Evolutionary conservation across 306 rosid species (phyloP).

Genomic region (Vachellia collinsii): DNA sequence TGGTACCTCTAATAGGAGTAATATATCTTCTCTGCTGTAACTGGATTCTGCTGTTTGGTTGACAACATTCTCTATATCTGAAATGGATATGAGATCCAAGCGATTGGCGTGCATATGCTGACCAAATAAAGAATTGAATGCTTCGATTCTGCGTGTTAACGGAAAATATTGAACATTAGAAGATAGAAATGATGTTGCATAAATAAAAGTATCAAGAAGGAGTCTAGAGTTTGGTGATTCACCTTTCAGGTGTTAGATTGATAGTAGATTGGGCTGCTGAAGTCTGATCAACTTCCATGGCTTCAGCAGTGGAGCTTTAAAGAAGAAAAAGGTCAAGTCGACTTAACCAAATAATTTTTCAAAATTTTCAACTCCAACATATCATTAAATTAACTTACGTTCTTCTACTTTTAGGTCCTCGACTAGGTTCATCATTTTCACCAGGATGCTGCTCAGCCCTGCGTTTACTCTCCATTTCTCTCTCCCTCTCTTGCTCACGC

Average conservation of each 20-base stretch:
- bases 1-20: constrained; percentile 70
- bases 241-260: constrained; percentile 78
- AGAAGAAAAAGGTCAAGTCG: constrained; percentile 2
- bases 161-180: constrained; percentile 21
- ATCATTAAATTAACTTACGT: constrained; percentile 49
- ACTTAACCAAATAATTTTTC: constrained; percentile 27
- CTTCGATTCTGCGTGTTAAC: constrained; percentile 62
- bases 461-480: constrained; percentile 69
- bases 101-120: constrained; percentile 85
- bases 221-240: constrained; percentile 12
- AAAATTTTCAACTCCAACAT: constrained; percentile 19
- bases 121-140: constrained; percentile 75
- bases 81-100: constrained; percentile 66
- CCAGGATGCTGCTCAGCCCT: constrained; percentile 50
- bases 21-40: constrained; percentile 65
- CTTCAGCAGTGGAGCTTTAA: constrained; percentile 58
- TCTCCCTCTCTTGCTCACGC: constrained; percentile 80
- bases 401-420: constrained; percentile 48
- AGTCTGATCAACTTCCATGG: constrained; percentile 77
- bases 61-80: constrained; percentile 64
- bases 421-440: constrained; percentile 54
- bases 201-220: constrained; percentile 16
- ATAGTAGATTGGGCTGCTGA: constrained; percentile 54
- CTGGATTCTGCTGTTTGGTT: constrained; percentile 53
- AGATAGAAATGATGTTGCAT: background rate